Percentiles rank a stretch among this genome's conserved stretches.
These are phyloP conservation scores for Cucurbita argyrosperma DNA, from an alignment of 306 rosid genomes.

Conservation along the genomic window DNA sequence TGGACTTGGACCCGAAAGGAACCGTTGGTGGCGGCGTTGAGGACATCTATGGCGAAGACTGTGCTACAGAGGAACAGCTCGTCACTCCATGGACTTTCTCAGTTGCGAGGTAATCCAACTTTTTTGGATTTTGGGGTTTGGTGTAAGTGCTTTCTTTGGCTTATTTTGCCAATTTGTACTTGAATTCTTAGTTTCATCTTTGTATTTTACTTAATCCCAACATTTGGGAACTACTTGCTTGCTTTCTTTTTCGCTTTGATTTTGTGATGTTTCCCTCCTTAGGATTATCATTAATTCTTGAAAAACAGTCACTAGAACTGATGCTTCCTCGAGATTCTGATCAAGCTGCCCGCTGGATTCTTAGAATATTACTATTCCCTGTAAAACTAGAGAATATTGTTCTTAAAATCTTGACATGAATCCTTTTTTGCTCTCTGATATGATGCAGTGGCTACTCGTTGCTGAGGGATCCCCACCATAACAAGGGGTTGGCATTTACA, in stretches of 20 bases:
- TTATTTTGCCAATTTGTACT: neutral
- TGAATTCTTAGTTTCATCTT: neutral
- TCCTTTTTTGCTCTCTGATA: neutral
- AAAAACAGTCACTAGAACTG: neutral
- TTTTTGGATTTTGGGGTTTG: neutral
- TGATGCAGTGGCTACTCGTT: constrained; percentile 62
- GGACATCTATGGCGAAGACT: constrained; percentile 81
- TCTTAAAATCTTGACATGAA: neutral
- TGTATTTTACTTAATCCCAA: neutral
- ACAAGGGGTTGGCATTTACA: constrained; percentile 85
- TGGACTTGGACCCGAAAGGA: constrained; percentile 64
- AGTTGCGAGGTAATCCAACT: constrained; percentile 50
- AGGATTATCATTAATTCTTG: neutral
- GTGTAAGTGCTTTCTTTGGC: neutral
- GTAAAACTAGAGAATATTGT: neutral
- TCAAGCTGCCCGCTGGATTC: neutral
- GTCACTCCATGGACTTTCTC: constrained; percentile 90
- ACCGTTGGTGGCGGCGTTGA: constrained; percentile 64
- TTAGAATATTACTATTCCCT: neutral
- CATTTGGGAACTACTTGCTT: neutral
- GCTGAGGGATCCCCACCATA: constrained; percentile 93
- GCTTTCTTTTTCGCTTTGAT: neutral
- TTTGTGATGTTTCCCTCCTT: neutral
- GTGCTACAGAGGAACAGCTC: constrained; percentile 77
- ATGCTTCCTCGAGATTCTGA: neutral